A percentile compares a stretch with the other conserved stretches of the same genome.
These are phyloP conservation scores for Pulchroboletus neoregius DNA, from an alignment of 1,284 basidiomycete species.

Conservation along the genomic window DNA sequence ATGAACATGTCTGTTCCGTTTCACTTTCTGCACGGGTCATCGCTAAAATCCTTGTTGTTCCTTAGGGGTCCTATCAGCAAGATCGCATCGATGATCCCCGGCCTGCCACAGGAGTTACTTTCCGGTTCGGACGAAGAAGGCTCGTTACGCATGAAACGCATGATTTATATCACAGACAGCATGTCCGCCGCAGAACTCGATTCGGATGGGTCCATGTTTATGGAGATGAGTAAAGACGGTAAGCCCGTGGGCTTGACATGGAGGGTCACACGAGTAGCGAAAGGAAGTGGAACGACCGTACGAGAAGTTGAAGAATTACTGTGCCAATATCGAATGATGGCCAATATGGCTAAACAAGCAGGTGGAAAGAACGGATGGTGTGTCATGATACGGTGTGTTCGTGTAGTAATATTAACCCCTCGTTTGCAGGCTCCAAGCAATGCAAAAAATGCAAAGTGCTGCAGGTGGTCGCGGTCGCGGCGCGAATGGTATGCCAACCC, in stretches of 20 bases:
- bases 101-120: constrained; percentile 86
- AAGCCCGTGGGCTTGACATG: constrained; percentile 81
- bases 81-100: constrained; percentile 99
- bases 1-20: constrained; percentile 83
- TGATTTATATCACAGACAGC: constrained; percentile 98
- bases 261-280: constrained; percentile 85
- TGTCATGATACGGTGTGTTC: constrained; percentile 26
- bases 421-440: constrained; percentile 64
- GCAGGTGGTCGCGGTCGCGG: constrained; percentile 83
- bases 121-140: constrained; percentile 92
- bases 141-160: constrained; percentile 88
- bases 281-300: constrained; percentile 93
- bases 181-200: constrained; percentile 95
- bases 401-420: constrained; percentile 2
- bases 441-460: constrained; percentile 88
- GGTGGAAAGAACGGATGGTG: constrained; percentile 94
- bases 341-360: constrained; percentile 94
- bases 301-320: constrained; percentile 96
- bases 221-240: constrained; percentile 79
- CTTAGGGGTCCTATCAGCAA: constrained; percentile 93
- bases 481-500: constrained; percentile 81
- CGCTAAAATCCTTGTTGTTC: constrained; percentile 7
- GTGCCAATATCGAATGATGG: constrained; percentile 96
- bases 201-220: constrained; percentile 90
- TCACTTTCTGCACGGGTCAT: constrained; percentile 3